Evolutionary conservation across 768 basidiomycete species (phyloP).

Genomic region (Melanogaster broomeanus): DNA sequence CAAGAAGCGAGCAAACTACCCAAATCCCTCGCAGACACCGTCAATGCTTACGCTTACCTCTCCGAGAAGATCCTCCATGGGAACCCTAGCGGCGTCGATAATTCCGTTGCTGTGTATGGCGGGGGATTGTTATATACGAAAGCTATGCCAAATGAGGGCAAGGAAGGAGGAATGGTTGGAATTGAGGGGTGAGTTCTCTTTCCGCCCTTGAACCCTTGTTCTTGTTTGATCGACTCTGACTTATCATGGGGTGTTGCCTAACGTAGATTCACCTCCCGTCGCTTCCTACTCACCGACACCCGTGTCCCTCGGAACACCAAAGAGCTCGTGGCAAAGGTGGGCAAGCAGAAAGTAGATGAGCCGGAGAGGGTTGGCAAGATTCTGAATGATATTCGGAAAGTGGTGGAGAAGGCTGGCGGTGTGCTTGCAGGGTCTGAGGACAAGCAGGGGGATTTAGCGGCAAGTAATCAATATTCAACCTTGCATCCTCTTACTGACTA

Average conservation of each 20-base stretch:
- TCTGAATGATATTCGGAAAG: conserved; percentile 77
- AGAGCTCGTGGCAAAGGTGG: conserved; percentile 89
- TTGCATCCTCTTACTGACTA: neutral
- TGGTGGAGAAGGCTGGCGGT: conserved; percentile 80
- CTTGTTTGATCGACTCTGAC: conserved; percentile 7
- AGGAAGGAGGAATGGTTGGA: conserved; percentile 78
- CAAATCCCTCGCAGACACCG: conserved; percentile 64
- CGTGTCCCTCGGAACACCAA: conserved; percentile 94
- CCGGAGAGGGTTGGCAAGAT: conserved; percentile 83
- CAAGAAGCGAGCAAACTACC: conserved; percentile 62
- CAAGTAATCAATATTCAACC: conserved; percentile 39
- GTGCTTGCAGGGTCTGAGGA: conserved; percentile 59
- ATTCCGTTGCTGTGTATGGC: conserved; percentile 90
- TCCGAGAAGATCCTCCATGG: conserved; percentile 97
- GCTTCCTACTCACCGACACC: conserved; percentile 91
- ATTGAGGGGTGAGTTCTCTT: conserved; percentile 72
- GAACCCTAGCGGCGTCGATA: conserved; percentile 96
- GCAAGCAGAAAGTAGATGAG: conserved; percentile 71
- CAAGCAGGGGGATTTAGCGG: conserved; percentile 41
- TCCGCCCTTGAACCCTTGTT: neutral
- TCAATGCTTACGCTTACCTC: conserved; percentile 93
- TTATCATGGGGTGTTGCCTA: neutral
- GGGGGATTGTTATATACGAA: conserved; percentile 91
- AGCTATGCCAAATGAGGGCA: conserved; percentile 54
- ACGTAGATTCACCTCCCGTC: conserved; percentile 83